These are phyloP conservation scores for Krasilnikovozyma curviuscula DNA, from an alignment of 768 basidiomycete genomes.

Conservation along the genomic window DNA sequence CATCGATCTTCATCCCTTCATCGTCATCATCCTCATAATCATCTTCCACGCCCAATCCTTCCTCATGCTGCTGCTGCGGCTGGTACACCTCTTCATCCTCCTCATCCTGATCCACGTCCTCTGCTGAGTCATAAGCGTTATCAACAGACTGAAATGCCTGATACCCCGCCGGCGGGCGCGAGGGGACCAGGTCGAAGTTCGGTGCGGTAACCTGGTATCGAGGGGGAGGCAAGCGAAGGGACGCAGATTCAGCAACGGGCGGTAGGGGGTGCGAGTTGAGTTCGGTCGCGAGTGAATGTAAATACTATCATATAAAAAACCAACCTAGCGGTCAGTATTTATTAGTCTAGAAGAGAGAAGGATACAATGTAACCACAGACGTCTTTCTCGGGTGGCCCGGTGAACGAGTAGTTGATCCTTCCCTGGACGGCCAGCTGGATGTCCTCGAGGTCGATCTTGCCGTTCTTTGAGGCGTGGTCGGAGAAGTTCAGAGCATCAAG, in stretches of 20 bases:
- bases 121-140: neutral
- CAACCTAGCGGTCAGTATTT: neutral
- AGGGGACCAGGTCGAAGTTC: slow-evolving; percentile 27
- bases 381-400: slow-evolving; percentile 28
- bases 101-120: slow-evolving; percentile 2
- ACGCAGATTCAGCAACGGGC: slow-evolving; percentile 26
- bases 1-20: slow-evolving; percentile 5
- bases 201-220: slow-evolving; percentile 27
- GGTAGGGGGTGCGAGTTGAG: slow-evolving; percentile 30
- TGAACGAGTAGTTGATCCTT: slow-evolving; percentile 26
- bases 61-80: too few relatives aligned
- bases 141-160: neutral
- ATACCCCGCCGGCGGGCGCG: slow-evolving; percentile 3
- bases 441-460: slow-evolving; percentile 25
- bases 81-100: slow-evolving; percentile 14
- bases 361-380: slow-evolving; percentile 16
- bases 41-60: too few relatives aligned
- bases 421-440: slow-evolving; percentile 29
- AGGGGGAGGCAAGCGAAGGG: slow-evolving; percentile 28
- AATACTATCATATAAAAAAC: slow-evolving; percentile 22
- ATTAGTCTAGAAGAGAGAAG: neutral
- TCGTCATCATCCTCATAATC: slow-evolving; percentile 13
- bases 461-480: slow-evolving; percentile 25
- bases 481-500: slow-evolving; percentile 26
- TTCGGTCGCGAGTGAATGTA: slow-evolving; percentile 26